Evolutionary conservation across 805 yeast genomes (phyloP), one percentile per base, ranked within the genome.

Genomic region (Tetrapisispora phaffii): DNA sequence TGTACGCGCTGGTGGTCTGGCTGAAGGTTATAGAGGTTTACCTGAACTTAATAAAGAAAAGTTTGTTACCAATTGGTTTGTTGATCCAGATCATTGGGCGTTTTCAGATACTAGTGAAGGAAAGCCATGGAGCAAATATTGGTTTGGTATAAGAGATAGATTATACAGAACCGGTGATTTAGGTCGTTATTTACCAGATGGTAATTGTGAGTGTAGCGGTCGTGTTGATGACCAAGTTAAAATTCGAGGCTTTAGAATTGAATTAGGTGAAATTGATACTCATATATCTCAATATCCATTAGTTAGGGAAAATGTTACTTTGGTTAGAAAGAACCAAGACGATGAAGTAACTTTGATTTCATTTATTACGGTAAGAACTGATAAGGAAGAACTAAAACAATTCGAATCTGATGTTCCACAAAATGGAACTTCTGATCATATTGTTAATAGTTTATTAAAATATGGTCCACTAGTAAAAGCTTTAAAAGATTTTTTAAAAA

Each of bases 191-290:
- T 70, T 89, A 47, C 97, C 97, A 7, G 96, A 89, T 60, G 99
- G 98, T 46, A 86, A 93, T 68, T 88, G 93, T 55, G 99, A 93
- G 71, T 90, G 97, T 65, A 84, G 95, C 62, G 99, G 99, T 48
- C 79, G 99, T 64, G 98, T 98, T 23, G 99, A 93, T 68, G 97
- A 90, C 62, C 99, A 93, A 67, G 96, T 93, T 49, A 93, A 93
- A 66, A 93, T 93, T 54, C 80, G 99, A 70, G 99, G 99, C 1
- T 94, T 93, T 78, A 79, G 99, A 68, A 94, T 93, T 51, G 99
- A 93, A 68, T 73, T 93, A 45, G 99, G 99, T 48, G 99, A 93
- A 68, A 94, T 93, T 60, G 97, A 93, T 65, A 93, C 98, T 15
- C 96, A 93, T 62, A 77, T 93, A 50, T 88, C 97, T 13, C 96